Conservation (phyloP, 345 rosid species). For the Salix viminalis region DNA sequence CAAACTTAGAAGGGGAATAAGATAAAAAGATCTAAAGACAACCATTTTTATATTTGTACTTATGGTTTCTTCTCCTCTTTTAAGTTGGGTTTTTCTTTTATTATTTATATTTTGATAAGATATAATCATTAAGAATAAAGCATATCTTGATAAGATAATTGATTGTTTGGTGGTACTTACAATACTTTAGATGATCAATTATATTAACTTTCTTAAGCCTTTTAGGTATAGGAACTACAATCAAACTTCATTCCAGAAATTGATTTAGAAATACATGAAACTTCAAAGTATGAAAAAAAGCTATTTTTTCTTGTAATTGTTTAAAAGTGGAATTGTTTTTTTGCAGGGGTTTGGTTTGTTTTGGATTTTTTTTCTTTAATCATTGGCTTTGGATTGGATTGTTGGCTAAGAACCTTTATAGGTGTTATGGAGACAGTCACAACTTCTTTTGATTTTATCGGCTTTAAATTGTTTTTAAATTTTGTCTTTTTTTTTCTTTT, state of each 20-base stretch:
- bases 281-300: neutral
- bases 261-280: neutral
- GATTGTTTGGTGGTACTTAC: too few species aligned
- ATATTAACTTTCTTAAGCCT: neutral
- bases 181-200: neutral
- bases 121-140: neutral
- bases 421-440: neutral
- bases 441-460: neutral
- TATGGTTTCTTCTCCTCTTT: neutral
- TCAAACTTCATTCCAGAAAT: neutral
- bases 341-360: neutral
- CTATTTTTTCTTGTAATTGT: neutral
- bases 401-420: neutral
- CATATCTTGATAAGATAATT: neutral
- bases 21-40: neutral
- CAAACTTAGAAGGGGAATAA: neutral
- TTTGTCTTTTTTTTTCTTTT: neutral
- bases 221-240: neutral
- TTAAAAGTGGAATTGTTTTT: neutral
- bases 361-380: neutral
- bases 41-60: neutral
- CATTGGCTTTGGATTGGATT: neutral
- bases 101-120: neutral
- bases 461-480: too few species aligned
- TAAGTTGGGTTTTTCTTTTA: neutral